Percentiles rank a stretch among this genome's conserved stretches.
Conservation (phyloP, 2,329 filamentous ascomycete species). For the Lecanicillium sp. region DNA sequence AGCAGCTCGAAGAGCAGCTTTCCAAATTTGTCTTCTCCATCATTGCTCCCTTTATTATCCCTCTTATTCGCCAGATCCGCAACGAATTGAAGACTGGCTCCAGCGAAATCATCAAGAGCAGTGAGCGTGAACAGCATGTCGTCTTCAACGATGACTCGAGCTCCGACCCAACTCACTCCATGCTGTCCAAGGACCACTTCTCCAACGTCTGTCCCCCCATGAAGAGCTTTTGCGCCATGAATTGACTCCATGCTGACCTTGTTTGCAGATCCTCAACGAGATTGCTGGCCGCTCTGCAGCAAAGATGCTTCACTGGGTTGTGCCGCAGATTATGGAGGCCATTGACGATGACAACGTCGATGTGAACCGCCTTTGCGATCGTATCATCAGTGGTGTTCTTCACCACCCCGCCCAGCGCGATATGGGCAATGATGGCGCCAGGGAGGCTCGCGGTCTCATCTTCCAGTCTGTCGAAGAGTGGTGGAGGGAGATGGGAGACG, state of each 20-base stretch:
- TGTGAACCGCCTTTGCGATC: slow-evolving; percentile 60
- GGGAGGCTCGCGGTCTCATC: slow-evolving; percentile 68
- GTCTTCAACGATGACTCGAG: slow-evolving; percentile 75
- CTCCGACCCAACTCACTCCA: slow-evolving; percentile 80
- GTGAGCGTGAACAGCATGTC: slow-evolving; percentile 73
- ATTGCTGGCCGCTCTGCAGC: slow-evolving; percentile 77
- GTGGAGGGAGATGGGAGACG: slow-evolving; percentile 64
- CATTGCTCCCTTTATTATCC: slow-evolving; percentile 79
- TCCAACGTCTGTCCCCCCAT: slow-evolving; percentile 52
- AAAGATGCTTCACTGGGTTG: slow-evolving; percentile 72
- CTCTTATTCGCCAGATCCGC: slow-evolving; percentile 81
- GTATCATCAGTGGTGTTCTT: slow-evolving; percentile 75
- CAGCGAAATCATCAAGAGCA: slow-evolving; percentile 79
- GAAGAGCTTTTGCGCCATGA: background rate
- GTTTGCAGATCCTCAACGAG: slow-evolving; percentile 65
- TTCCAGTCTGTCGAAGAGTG: slow-evolving; percentile 74
- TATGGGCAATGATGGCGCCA: slow-evolving; percentile 60
- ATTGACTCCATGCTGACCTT: slow-evolving; percentile 1
- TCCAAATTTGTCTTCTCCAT: slow-evolving; percentile 88
- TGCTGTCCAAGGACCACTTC: slow-evolving; percentile 89
- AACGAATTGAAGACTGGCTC: slow-evolving; percentile 79
- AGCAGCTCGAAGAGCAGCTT: slow-evolving; percentile 80
- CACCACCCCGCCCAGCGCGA: slow-evolving; percentile 79
- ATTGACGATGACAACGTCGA: slow-evolving; percentile 75
- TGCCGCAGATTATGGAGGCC: slow-evolving; percentile 80